Percentiles rank a stretch among this genome's conserved stretches.
These are phyloP conservation scores for Lathyrus oleraceus DNA, from an alignment of 306 rosid species.

Conservation along the genomic window DNA sequence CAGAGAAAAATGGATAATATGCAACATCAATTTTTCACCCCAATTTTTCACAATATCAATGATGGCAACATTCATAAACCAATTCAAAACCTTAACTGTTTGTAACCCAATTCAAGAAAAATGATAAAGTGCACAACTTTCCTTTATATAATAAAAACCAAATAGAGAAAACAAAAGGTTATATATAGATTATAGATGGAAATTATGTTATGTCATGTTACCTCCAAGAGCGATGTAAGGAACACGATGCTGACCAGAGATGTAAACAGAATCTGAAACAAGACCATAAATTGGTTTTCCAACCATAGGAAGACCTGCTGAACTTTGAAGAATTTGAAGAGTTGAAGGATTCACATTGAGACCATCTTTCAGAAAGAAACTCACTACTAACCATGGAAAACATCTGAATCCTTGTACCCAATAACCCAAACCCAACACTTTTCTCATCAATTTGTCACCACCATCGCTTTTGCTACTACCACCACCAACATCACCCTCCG, in stretches of 20 bases:
- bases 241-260: slow-evolving; percentile 78
- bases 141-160: neutral
- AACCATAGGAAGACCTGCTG: slow-evolving; percentile 89
- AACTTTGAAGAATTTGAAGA: slow-evolving; percentile 80
- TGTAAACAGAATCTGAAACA: slow-evolving; percentile 72
- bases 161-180: slow-evolving; percentile 17
- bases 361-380: slow-evolving; percentile 80
- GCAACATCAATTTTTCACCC: too few relatives aligned
- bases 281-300: slow-evolving; percentile 86
- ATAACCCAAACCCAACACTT: slow-evolving; percentile 69
- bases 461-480: neutral
- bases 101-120: neutral
- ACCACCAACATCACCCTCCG: slow-evolving; percentile 9
- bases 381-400: slow-evolving; percentile 84
- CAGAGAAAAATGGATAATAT: too few relatives aligned
- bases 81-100: neutral
- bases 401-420: slow-evolving; percentile 95
- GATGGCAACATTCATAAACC: neutral
- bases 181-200: neutral
- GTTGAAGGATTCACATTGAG: slow-evolving; percentile 77
- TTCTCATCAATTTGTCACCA: slow-evolving; percentile 42
- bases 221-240: slow-evolving; percentile 93
- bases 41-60: neutral
- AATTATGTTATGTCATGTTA: neutral
- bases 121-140: neutral